A percentile compares a stretch with the other conserved stretches of the same genome.
These are phyloP conservation scores for Panaeolus papilionaceus DNA, from an alignment of 768 basidiomycete genomes.

Conservation along the genomic window DNA sequence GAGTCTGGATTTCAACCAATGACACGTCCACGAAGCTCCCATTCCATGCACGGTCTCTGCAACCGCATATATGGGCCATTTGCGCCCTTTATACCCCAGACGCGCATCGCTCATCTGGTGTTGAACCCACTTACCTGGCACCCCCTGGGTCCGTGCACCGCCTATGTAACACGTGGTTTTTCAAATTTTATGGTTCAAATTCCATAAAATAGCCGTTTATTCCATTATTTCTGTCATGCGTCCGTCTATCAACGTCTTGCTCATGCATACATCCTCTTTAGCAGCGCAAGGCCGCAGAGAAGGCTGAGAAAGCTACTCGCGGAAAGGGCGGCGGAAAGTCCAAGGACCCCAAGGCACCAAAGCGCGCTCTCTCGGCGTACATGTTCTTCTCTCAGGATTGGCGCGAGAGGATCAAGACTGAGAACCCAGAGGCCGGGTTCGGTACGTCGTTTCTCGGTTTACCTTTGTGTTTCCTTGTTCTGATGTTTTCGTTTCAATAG, in stretches of 20 bases:
- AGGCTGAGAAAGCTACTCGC: conserved; percentile 64
- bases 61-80: conserved; percentile 6
- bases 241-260: conserved; percentile 19
- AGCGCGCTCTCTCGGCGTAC: conserved; percentile 94
- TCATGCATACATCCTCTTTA: conserved; percentile 16
- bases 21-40: conserved; percentile 13
- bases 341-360: conserved; percentile 85
- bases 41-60: conserved; percentile 12
- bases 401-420: conserved; percentile 93
- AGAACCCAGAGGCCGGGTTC: conserved; percentile 95
- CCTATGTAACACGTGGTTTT: conserved; percentile 14
- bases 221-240: conserved; percentile 16
- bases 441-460: conserved; percentile 53
- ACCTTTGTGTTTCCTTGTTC: conserved; percentile 16
- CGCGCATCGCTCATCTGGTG: not conserved
- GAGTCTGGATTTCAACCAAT: conserved; percentile 33
- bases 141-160: conserved; percentile 8
- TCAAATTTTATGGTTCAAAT: conserved; percentile 5
- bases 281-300: conserved; percentile 80
- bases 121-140: not conserved
- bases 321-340: conserved; percentile 40
- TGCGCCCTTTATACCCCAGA: not conserved
- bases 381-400: conserved; percentile 99
- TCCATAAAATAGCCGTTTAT: conserved; percentile 10
- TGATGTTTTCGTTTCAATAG: conserved; percentile 41